Conservation (phyloP, 2,329 filamentous ascomycete genomes). For the Karstenula rhodostoma region DNA sequence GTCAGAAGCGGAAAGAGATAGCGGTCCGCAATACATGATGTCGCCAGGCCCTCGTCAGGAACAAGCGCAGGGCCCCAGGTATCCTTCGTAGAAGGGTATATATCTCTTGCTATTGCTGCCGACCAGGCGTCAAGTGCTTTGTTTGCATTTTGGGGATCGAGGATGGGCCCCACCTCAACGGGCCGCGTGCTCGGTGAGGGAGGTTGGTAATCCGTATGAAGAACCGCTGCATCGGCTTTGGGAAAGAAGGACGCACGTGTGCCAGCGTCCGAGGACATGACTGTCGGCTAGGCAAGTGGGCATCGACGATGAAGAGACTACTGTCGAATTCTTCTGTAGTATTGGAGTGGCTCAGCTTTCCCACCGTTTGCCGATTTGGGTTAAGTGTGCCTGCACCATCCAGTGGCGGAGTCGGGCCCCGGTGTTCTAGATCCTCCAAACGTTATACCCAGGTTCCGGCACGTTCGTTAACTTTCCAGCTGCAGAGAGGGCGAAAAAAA, state of each 20-base stretch:
- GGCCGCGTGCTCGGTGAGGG: conserved; percentile 29
- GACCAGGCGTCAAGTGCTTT: conserved; percentile 30
- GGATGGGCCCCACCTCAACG: conserved; percentile 30
- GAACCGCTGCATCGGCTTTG: conserved; percentile 35
- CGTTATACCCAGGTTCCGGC: neutral
- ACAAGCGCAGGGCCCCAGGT: conserved; percentile 27
- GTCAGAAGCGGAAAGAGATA: conserved; percentile 49
- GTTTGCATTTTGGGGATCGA: conserved; percentile 32
- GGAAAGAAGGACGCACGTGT: conserved; percentile 25
- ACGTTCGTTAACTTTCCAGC: neutral
- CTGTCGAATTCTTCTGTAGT: neutral
- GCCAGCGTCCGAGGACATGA: neutral
- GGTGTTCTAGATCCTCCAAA: neutral
- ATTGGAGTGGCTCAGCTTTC: neutral
- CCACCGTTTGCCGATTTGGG: neutral
- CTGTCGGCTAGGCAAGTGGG: neutral
- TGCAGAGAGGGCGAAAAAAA: neutral
- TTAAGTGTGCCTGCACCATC: neutral
- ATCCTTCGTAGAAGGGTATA: conserved; percentile 30
- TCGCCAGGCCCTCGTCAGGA: conserved; percentile 23
- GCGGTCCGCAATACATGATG: conserved; percentile 25
- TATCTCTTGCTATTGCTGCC: conserved; percentile 21
- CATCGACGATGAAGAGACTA: neutral
- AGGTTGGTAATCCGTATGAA: conserved; percentile 29
- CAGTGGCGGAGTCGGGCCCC: neutral